Evolutionary conservation across 805 yeast genomes (phyloP), one percentile per base, ranked within the genome.

Genomic region (Zygosaccharomyces rouxii): DNA sequence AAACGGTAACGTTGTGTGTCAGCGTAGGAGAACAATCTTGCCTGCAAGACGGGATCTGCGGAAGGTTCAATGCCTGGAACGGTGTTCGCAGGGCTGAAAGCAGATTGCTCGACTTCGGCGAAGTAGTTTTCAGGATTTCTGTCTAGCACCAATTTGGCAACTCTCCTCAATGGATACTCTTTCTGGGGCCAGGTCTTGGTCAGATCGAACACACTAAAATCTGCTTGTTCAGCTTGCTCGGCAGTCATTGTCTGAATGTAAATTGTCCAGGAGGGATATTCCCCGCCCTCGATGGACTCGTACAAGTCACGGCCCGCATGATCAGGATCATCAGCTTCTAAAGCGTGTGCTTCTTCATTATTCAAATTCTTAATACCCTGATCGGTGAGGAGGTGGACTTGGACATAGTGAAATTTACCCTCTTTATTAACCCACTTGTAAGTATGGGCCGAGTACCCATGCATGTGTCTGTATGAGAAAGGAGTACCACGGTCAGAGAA

Each of bases 401-500:
- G 92, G 41, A 86, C 88, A 63, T 84, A 86, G 55, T 66, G 70
- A 87, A 89, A 84, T 50, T 83, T 86, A 55, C 90, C 90, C 56
- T 83, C 74, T 59, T 77, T 74, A 69, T 81, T 83, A 54, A 82
- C 73, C 89, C 89, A 84, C 71, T 86, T 86, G 71, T 84, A 86
- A 30, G 90, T 78, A 71, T 86, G 95, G 47, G 90, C 92, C 21
- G 92, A 84, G 71, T 81, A 86, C 58, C 92, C 92, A 70, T 86
- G 77, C 92, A 86, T 86, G 62, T 80, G 80, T 71, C 94, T 76
- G 71, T 74, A 80, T 25, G 82, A 75, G 35, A 81, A 78, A 22
- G 94, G 94, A 44, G 92, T 85, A 68, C 95, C 94, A 69, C 94
- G 78, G 71, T 86, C 90, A 35, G 86, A 76, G 68, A 86, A 86